A percentile compares a stretch with the other conserved stretches of the same genome.
phyloP scores from a whole-genome alignment of 2,329 filamentous ascomycete species.

The Raffaelea arxii region DNA sequence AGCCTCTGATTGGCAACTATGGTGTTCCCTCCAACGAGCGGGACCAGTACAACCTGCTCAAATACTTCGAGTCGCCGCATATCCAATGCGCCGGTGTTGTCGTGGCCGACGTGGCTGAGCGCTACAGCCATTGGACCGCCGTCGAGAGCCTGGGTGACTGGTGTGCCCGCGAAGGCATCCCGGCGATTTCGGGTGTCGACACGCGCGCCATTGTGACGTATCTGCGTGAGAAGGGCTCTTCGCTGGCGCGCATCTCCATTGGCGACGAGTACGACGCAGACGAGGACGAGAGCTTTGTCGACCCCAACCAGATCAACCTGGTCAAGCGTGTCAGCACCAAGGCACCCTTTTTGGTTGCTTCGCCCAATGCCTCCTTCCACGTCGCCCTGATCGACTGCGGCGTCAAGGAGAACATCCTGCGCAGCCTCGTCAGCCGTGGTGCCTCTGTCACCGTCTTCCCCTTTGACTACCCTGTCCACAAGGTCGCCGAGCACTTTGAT shows the following conservation, averaged over 20 bases:
- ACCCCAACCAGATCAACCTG: constrained; percentile 93
- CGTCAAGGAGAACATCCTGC: constrained; percentile 99
- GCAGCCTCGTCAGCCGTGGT: constrained; percentile 83
- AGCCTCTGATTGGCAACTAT: constrained; percentile 97
- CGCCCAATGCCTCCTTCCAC: constrained; percentile 73
- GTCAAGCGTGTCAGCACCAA: constrained; percentile 97
- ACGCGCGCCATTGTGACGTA: constrained; percentile 94
- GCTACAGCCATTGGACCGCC: constrained; percentile 98
- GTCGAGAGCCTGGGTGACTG: constrained; percentile 88
- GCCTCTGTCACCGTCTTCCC: constrained; percentile 92
- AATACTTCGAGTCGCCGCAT: constrained; percentile 97
- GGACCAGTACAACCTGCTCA: constrained; percentile 82
- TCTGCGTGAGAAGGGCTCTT: constrained; percentile 93
- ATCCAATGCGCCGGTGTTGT: constrained; percentile 95
- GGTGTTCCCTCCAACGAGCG: constrained; percentile 81
- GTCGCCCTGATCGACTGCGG: constrained; percentile 94
- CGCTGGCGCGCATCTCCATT: constrained; percentile 84
- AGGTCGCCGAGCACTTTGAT: constrained; percentile 95
- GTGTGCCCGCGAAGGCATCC: constrained; percentile 93
- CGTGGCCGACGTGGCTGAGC: constrained; percentile 83
- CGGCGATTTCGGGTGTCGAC: constrained; percentile 92
- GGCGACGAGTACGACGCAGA: constrained; percentile 98
- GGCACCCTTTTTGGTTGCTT: constrained; percentile 90
- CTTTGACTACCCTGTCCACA: constrained; percentile 95
- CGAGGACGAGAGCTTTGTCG: constrained; percentile 91